Base-by-base conservation (phyloP, 805 yeast genomes). In the Pichia nanzhaoensis region DNA sequence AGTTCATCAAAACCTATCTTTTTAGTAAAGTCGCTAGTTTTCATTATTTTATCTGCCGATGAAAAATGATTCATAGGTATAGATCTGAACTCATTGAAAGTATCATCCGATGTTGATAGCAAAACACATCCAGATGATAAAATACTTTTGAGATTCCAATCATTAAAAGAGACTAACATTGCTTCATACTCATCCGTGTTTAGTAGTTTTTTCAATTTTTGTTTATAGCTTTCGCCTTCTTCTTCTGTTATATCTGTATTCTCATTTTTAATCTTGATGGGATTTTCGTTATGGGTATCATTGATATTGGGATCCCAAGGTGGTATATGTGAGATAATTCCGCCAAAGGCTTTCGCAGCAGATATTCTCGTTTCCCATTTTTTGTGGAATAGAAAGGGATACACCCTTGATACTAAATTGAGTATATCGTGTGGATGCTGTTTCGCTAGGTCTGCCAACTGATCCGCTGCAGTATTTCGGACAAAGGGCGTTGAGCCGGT, bases 351-450 rank as follows among this genome's bases (percentile, higher is more conserved):
- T 44, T 88, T 70, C 1, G 97, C 96, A 1, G 99, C 93, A 1
- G 98, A 81, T 1, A 85, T 82, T 61, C 99, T 75, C 0, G 99
- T 90, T 62, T 93, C 99, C 99, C 99, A 93, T 65, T 82, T 88
- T 47, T 71, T 74, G 21, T 88, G 79, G 56, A 80, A 76, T 47
- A 93, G 70, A 60, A 80, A 93, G 0, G 99, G 98, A 55, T 89
- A 87, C 1, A 93, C 95, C 48, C 98, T 73, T 14, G 95, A 87
- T 30, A 93, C 67, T 35, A 93, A 67, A 47, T 83, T 83, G 43
- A 88, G 71, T 18, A 86, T 78, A 56, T 93, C 98, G 58, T 91
- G 98, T 0, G 98, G 96, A 58, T 93, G 98, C 36, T 84, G 84
- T 61, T 84, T 84, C 22, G 96, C 97, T 33, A 95, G 73, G 54